Conservation (phyloP, 192 early-diverging fungal species). For the Spinellus fusiger region DNA sequence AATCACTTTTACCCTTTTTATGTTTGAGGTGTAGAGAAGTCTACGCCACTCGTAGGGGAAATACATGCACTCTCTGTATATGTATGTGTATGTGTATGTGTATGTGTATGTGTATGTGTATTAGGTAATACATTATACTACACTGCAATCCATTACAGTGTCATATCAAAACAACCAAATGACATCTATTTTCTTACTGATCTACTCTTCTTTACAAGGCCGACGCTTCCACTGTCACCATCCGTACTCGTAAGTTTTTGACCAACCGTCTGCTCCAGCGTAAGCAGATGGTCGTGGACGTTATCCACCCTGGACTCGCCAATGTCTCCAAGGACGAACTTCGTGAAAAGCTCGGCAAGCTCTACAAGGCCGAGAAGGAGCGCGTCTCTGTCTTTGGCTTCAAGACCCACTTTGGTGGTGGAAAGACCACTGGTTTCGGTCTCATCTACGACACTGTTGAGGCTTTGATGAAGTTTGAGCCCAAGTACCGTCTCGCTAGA, state of each 20-base stretch:
- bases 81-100: not conserved
- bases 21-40: too few relatives aligned
- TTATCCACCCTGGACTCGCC: slow-evolving; percentile 90
- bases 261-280: slow-evolving; percentile 97
- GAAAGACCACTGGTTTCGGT: slow-evolving; percentile 91
- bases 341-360: slow-evolving; percentile 89
- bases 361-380: slow-evolving; percentile 90
- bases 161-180: not conserved
- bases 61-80: not conserved
- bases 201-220: slow-evolving; percentile 51
- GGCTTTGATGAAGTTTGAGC: slow-evolving; percentile 96
- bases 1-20: too few relatives aligned
- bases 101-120: not conserved
- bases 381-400: slow-evolving; percentile 92
- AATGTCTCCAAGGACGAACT: slow-evolving; percentile 92
- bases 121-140: not conserved
- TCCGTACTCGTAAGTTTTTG: slow-evolving; percentile 98
- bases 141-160: not conserved
- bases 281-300: slow-evolving; percentile 96
- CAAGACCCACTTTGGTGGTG: slow-evolving; percentile 95
- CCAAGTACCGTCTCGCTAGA: slow-evolving; percentile 93
- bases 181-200: not conserved
- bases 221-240: slow-evolving; percentile 81
- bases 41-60: not conserved
- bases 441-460: slow-evolving; percentile 95